Conservation (phyloP, 306 rosid genomes). For the Lithocarpus polystachyus region DNA sequence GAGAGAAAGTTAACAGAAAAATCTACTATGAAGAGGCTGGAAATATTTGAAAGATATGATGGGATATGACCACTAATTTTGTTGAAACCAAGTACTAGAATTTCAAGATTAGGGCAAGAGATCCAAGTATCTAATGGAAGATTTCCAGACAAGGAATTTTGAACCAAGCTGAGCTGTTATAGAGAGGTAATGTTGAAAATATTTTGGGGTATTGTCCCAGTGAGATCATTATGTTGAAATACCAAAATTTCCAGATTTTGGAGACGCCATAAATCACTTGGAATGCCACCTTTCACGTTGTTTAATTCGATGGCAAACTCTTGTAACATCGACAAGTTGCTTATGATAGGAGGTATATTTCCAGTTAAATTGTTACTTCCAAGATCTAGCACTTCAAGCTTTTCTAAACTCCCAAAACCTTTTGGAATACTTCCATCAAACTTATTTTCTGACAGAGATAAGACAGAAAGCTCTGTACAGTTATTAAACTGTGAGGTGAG, state of each 20-base stretch:
- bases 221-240: neutral
- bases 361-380: neutral
- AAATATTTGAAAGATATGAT: neutral
- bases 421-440: neutral
- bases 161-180: neutral
- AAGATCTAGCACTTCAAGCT: neutral
- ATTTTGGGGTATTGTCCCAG: neutral
- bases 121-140: neutral
- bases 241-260: neutral
- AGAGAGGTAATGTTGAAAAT: neutral
- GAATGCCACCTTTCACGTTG: neutral
- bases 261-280: neutral
- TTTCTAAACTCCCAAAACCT: neutral
- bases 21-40: rapidly evolving
- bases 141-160: neutral
- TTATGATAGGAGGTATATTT: neutral
- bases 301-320: neutral
- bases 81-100: rapidly evolving
- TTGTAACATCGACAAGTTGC: neutral
- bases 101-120: neutral
- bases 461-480: too few species aligned
- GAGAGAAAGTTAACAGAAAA: neutral
- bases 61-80: neutral
- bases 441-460: too few species aligned
- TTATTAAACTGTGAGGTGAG: too few species aligned